These are phyloP conservation scores for Oryza coarctata DNA, from an alignment of 176 grass and related monocot species.

Conservation along the genomic window DNA sequence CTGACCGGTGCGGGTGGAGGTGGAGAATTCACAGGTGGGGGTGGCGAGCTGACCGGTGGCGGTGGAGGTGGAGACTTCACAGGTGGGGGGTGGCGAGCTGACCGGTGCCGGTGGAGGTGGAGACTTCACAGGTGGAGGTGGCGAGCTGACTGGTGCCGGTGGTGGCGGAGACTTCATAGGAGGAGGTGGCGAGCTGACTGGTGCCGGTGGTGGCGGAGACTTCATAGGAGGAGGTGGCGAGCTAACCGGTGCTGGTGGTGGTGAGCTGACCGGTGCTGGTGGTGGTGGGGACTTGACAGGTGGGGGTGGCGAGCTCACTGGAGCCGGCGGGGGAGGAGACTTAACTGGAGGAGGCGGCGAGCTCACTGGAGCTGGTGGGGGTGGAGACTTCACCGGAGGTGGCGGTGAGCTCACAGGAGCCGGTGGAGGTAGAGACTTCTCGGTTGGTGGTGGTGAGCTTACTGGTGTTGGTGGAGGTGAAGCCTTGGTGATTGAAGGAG, in stretches of 20 bases:
- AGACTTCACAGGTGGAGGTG: background rate
- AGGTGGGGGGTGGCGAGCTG: background rate
- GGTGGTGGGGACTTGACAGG: background rate
- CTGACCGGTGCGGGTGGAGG: background rate
- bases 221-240: background rate
- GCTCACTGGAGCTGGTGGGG: background rate
- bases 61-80: background rate
- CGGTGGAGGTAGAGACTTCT: background rate
- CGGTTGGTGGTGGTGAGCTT: background rate
- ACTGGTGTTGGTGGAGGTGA: background rate
- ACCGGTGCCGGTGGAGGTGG: background rate
- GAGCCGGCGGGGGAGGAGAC: background rate
- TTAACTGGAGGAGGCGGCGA: background rate
- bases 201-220: slow-evolving; percentile 3
- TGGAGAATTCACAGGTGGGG: background rate
- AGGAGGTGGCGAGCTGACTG: background rate
- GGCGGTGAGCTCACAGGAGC: background rate
- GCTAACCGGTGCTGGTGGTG: background rate
- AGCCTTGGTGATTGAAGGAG: too few species aligned
- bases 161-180: background rate
- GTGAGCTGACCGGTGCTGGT: background rate
- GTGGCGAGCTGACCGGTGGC: background rate
- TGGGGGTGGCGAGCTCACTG: background rate
- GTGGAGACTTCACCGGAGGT: background rate
- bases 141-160: background rate